A percentile compares a stretch with the other conserved stretches of the same genome.
Conservation (phyloP, 1,284 basidiomycete species). For the Vanrija pseudolonga region DNA sequence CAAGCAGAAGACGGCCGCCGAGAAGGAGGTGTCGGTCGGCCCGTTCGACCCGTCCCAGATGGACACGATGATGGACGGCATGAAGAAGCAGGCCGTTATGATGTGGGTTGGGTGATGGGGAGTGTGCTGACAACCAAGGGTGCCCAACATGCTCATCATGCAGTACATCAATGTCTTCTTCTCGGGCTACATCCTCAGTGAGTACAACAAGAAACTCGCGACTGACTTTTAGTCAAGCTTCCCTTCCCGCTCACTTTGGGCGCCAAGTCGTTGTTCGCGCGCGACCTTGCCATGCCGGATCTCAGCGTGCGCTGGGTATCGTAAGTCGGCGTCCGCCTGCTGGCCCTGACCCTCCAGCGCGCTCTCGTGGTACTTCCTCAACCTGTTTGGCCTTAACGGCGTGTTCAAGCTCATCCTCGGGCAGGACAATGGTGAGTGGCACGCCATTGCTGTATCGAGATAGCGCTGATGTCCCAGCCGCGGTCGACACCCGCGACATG, state of each 20-base stretch:
- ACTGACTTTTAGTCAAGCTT: conserved; percentile 67
- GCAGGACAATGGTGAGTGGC: conserved; percentile 72
- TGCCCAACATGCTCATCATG: conserved; percentile 98
- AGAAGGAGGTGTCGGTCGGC: conserved; percentile 56
- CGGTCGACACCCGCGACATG: conserved; percentile 71
- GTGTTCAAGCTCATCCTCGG: conserved; percentile 91
- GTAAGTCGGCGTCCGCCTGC: conserved; percentile 13
- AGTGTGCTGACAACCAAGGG: conserved; percentile 51
- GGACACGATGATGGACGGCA: conserved; percentile 98
- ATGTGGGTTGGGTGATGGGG: conserved; percentile 31
- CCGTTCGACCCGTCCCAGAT: conserved; percentile 84
- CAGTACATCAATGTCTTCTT: conserved; percentile 99
- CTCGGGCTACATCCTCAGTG: conserved; percentile 94
- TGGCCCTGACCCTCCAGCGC: conserved; percentile 51
- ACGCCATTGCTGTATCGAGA: conserved; percentile 1
- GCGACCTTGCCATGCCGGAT: conserved; percentile 91
- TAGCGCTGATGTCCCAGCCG: conserved; percentile 54
- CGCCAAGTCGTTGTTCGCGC: conserved; percentile 98
- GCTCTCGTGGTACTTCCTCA: conserved; percentile 98
- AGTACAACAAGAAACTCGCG: conserved; percentile 45
- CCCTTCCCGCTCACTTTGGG: conserved; percentile 95
- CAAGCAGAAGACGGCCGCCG: conserved; percentile 61
- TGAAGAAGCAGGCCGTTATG: conserved; percentile 99
- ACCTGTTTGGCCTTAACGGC: conserved; percentile 95
- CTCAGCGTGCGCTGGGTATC: conserved; percentile 99